Base-by-base conservation (phyloP, 139 green algal genomes). In the Chlamydomonas urium region DNA sequence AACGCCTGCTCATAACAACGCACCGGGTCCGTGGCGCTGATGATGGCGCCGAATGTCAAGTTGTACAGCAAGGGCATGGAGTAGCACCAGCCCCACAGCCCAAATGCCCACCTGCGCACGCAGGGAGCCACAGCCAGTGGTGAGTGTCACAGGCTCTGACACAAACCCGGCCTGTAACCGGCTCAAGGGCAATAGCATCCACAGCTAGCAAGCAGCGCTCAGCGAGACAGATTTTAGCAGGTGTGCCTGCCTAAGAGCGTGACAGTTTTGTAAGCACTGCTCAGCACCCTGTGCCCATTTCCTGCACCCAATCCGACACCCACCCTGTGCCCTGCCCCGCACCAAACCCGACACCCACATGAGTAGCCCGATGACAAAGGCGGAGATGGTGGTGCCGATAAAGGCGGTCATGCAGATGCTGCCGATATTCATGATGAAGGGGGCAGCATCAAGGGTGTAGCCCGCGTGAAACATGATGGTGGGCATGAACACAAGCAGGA, bases 401-500 rank as follows among this genome's bases (percentile, higher is more conserved):
- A 89, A 89, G 33, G 83, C 80, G 69, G 78, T 73, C n/a, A 74
- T 66, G 48, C 73, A 86, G 26, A 89, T 72, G 53, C 62, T 67
- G 17, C 78, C 80, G 56, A 87, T 53, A 59, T 89, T 86, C 4
- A 66, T 69, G 24, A 89, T 65, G 57, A 89, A 87, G 74, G 74
- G 69, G 24, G 36, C 48, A 19, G 75, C 53, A 45, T 90, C 79
- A 38, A 95, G 65, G 23, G 65, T 78, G 76, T 89, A 93, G n/a
- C 84, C 89, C 5, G 88, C 85, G 17, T 92, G 86, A 80, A 93
- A 95, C 72, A 93, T 93, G 73, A 95, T 95, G 62, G 83, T 83
- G 4, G 90, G 90, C 29, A 95, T 83, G 6, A 95, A 70, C 10
- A 90, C 72, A 63, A 90, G 81, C 70, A 95, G 89, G 82, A 95